These are phyloP conservation scores for Aegilops tauschii DNA, from an alignment of 176 grass and related monocot genomes.

Conservation along the genomic window DNA sequence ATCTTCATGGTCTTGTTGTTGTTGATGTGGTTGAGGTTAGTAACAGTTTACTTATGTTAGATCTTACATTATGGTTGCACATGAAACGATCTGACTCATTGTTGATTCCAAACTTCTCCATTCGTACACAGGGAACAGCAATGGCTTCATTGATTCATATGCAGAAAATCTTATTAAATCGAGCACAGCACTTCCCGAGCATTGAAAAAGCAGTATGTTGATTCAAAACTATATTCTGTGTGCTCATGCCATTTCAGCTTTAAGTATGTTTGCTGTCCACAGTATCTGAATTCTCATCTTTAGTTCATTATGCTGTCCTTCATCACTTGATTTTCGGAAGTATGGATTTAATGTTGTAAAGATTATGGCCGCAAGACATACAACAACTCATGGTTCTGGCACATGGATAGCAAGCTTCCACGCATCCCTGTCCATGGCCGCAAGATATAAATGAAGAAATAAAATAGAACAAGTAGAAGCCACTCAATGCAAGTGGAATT, in stretches of 20 bases:
- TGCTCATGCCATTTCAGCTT: conserved; percentile 15
- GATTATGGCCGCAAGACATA: not conserved
- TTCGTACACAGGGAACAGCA: conserved; percentile 77
- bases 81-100: conserved; percentile 1
- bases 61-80: not conserved
- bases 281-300: not conserved
- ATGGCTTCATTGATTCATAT: conserved; percentile 94
- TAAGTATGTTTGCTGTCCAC: not conserved
- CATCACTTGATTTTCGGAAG: not conserved
- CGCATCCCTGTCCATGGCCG: not conserved
- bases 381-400: too few species aligned
- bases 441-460: not conserved
- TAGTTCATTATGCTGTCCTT: not conserved
- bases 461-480: not conserved
- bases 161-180: conserved; percentile 88
- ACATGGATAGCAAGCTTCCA: too few species aligned
- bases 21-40: conserved; percentile 97
- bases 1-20: conserved; percentile 86
- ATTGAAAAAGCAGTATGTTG: conserved; percentile 89
- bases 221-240: conserved; percentile 5
- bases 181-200: conserved; percentile 71
- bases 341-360: conserved; percentile 9
- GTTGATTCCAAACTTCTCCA: not conserved
- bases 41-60: conserved; percentile 13
- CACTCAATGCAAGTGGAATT: conserved; percentile 1